A percentile compares a stretch with the other conserved stretches of the same genome.
Evolutionary conservation across 2,329 filamentous ascomycete genomes (phyloP).

Genomic region (Spiromastix sp.): DNA sequence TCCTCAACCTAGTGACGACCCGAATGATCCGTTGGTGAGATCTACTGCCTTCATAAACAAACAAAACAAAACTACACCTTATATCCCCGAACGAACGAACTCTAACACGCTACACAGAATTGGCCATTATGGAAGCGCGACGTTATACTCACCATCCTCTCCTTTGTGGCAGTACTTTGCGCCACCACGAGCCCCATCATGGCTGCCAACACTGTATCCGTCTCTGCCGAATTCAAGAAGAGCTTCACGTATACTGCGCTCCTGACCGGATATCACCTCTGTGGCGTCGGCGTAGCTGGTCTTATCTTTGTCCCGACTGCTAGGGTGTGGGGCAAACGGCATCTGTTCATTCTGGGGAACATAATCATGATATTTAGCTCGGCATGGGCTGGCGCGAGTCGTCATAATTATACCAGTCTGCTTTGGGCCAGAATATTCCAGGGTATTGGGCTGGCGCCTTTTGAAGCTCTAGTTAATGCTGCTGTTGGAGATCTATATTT

Average conservation of each 20-base stretch:
- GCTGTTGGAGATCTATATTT: slow-evolving; percentile 84
- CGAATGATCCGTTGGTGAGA: slow-evolving; percentile 70
- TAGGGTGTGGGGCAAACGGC: slow-evolving; percentile 85
- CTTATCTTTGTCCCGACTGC: slow-evolving; percentile 80
- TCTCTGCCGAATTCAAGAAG: slow-evolving; percentile 55
- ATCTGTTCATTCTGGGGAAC: slow-evolving; percentile 71
- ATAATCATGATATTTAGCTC: slow-evolving; percentile 63
- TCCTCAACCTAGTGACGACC: slow-evolving; percentile 83
- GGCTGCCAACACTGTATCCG: slow-evolving; percentile 74
- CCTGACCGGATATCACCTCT: slow-evolving; percentile 76
- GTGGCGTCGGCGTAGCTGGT: slow-evolving; percentile 70
- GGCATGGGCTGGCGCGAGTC: slow-evolving; percentile 65
- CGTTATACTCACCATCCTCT: slow-evolving; percentile 66
- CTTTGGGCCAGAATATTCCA: slow-evolving; percentile 74
- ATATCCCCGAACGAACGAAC: background rate
- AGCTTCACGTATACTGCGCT: slow-evolving; percentile 68
- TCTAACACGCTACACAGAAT: slow-evolving; percentile 39
- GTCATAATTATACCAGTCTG: slow-evolving; percentile 59
- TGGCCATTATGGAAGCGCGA: slow-evolving; percentile 86
- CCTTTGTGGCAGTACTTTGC: slow-evolving; percentile 69
- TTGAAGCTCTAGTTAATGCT: slow-evolving; percentile 82
- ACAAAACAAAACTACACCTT: background rate
- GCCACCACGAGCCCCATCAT: slow-evolving; percentile 77
- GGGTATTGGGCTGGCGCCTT: slow-evolving; percentile 76
- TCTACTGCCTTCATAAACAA: slow-evolving; percentile 23